Evolutionary conservation across 2,329 filamentous ascomycete species (phyloP), one percentile per base, ranked within the genome.

Genomic region (Sporothrix curviconia): DNA sequence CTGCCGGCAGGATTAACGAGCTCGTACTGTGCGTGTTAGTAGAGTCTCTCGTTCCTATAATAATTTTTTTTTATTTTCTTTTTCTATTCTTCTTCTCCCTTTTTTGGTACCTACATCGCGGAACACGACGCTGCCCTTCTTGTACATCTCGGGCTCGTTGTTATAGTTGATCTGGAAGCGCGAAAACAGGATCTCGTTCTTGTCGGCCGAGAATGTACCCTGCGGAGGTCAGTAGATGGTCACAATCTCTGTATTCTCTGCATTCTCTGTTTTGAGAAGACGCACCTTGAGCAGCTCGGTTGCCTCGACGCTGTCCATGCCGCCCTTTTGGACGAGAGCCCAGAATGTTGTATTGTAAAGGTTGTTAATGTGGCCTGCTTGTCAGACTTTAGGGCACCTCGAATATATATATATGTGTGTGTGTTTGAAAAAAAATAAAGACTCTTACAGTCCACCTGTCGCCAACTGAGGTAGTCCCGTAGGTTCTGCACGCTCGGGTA

Each of bases 341-440:
- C 94, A 99, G 70, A 97, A 97, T 0, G 90, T 90, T 0, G 94
- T 99, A 70, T 99, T 99, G 72, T 96, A 99, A 4, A 99, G 81
- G 67, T 99, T 99, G 71, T 99, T 99, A 66, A 99, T 95, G 69
- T 99, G 94, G 63, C 89, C 89, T 92, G 22, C 7, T 59, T 9
- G 0, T 24, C 11, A 3, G 36, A n/a, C n/a, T n/a, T n/a, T n/a
- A n/a, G n/a, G n/a, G n/a, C n/a, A n/a, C n/a, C n/a, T n/a, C n/a
- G n/a, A n/a, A n/a, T n/a, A n/a, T n/a, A n/a, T n/a, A n/a, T n/a
- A 12, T 15, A 25, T 22, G 2, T 15, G 11, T 11, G 11, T 4
- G 15, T 34, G 44, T 11, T 7, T 9, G 2, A 4, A 2, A 14
- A 12, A n/a, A 24, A 3, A 15, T 6, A 14, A 11, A 3, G 2